These are phyloP conservation scores for Trypanosoma melophagium DNA, from an alignment of 208 protist genomes.

Conservation along the genomic window DNA sequence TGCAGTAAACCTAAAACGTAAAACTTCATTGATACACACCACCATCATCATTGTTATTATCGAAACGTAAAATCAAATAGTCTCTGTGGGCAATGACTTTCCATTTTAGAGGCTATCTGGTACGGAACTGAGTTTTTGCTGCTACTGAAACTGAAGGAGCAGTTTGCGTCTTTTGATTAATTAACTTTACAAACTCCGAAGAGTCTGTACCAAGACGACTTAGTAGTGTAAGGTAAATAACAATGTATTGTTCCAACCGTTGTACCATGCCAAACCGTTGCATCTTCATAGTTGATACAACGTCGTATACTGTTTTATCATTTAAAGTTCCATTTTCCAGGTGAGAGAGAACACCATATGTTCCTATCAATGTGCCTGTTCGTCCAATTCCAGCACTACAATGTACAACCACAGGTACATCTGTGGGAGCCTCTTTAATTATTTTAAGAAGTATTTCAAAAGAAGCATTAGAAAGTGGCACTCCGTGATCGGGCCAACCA, in stretches of 20 bases:
- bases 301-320: conserved; percentile 35
- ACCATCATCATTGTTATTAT: too few relatives aligned
- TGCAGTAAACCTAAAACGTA: too few relatives aligned
- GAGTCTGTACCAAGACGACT: conserved; percentile 34
- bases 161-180: conserved; percentile 7
- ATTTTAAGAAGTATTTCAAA: conserved; percentile 63
- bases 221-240: conserved; percentile 73
- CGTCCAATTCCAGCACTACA: conserved; percentile 88
- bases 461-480: conserved; percentile 55
- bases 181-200: conserved; percentile 2
- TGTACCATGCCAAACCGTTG: conserved; percentile 83
- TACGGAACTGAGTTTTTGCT: neutral
- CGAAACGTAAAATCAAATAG: too few relatives aligned
- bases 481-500: conserved; percentile 84
- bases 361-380: conserved; percentile 80
- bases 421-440: conserved; percentile 28
- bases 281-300: conserved; percentile 59
- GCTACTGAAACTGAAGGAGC: neutral
- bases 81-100: too few relatives aligned
- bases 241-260: conserved; percentile 83
- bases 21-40: too few relatives aligned
- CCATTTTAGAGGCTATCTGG: too few relatives aligned
- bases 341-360: conserved; percentile 54
- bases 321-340: conserved; percentile 33
- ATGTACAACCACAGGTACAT: conserved; percentile 66